Conservation (phyloP, 495 filamentous ascomycete genomes). For the Penicillium angulare region DNA sequence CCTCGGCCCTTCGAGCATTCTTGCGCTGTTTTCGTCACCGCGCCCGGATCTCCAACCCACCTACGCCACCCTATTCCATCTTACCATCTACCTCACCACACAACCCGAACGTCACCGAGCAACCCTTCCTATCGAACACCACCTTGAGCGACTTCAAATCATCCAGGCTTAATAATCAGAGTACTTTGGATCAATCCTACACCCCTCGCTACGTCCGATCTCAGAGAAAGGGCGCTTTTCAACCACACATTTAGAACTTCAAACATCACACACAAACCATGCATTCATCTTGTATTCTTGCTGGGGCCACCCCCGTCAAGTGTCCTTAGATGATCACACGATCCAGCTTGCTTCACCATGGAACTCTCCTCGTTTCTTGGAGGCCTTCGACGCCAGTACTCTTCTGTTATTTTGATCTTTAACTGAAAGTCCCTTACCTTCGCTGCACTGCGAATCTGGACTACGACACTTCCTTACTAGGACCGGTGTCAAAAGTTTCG, state of each 20-base stretch:
- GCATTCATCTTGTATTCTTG: slow-evolving; percentile 20
- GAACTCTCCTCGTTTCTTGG: slow-evolving; percentile 28
- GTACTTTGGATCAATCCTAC: no score
- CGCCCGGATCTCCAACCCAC: slow-evolving; percentile 6
- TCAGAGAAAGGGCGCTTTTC: slow-evolving; percentile 3
- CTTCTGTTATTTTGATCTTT: slow-evolving; percentile 2
- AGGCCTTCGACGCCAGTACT: slow-evolving; percentile 37
- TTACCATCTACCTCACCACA: not conserved
- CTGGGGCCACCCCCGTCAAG: slow-evolving; percentile 25
- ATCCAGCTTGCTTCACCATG: slow-evolving; percentile 34
- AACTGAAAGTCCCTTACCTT: slow-evolving; percentile 7
- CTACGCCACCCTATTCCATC: not conserved
- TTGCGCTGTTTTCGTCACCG: slow-evolving; percentile 24
- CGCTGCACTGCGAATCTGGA: slow-evolving; percentile 2
- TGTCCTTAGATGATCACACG: slow-evolving; percentile 31
- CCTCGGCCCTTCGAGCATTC: slow-evolving; percentile 11
- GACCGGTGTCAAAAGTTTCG: not conserved
- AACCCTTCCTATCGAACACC: not conserved
- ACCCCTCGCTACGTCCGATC: slow-evolving; percentile 1
- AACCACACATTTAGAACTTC: not conserved
- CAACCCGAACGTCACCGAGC: not conserved
- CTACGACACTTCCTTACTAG: not conserved
- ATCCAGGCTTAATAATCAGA: no score
- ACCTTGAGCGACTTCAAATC: no score
- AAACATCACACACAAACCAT: slow-evolving; percentile 19